phyloP scores from a whole-genome alignment of 2,329 filamentous ascomycete species.

The Amesomyces nigricolor region DNA sequence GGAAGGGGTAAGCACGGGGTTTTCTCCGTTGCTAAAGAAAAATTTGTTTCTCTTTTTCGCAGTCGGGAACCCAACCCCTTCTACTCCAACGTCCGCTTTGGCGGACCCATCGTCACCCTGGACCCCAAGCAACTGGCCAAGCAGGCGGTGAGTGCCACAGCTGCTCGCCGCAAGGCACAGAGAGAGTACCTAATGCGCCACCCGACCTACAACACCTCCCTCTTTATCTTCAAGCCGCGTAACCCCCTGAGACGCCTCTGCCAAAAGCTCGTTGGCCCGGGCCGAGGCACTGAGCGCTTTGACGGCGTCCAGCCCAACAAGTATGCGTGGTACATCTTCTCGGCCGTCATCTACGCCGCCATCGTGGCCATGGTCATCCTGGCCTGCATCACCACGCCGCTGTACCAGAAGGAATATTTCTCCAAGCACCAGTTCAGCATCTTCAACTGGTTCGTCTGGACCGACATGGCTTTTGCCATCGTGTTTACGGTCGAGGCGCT shows the following conservation, averaged over 20 bases:
- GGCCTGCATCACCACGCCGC: slow-evolving; percentile 86
- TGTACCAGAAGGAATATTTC: slow-evolving; percentile 90
- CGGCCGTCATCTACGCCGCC: slow-evolving; percentile 84
- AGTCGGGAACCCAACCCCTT: slow-evolving; percentile 87
- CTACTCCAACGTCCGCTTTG: slow-evolving; percentile 69
- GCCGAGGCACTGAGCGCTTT: slow-evolving; percentile 77
- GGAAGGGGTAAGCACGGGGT: slow-evolving; percentile 50
- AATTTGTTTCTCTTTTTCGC: slow-evolving; percentile 49
- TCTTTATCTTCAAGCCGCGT: slow-evolving; percentile 77
- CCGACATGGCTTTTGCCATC: slow-evolving; percentile 81
- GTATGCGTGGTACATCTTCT: slow-evolving; percentile 86
- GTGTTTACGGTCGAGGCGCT: slow-evolving; percentile 80
- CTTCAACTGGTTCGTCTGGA: slow-evolving; percentile 91
- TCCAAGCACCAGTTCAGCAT: slow-evolving; percentile 49
- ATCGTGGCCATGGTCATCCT: slow-evolving; percentile 98
- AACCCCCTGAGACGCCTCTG: slow-evolving; percentile 78
- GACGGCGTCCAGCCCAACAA: slow-evolving; percentile 88
- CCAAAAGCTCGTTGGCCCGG: slow-evolving; percentile 85
- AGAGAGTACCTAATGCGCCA: slow-evolving; percentile 83
- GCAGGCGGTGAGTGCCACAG: slow-evolving; percentile 78
- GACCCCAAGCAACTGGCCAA: slow-evolving; percentile 85
- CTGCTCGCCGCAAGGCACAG: slow-evolving; percentile 79
- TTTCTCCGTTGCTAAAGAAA: slow-evolving; percentile 57
- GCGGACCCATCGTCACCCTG: slow-evolving; percentile 68
- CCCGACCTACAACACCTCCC: slow-evolving; percentile 84